phyloP scores from a whole-genome alignment of 1,284 basidiomycete genomes.

The Trichosporon sp. region DNA sequence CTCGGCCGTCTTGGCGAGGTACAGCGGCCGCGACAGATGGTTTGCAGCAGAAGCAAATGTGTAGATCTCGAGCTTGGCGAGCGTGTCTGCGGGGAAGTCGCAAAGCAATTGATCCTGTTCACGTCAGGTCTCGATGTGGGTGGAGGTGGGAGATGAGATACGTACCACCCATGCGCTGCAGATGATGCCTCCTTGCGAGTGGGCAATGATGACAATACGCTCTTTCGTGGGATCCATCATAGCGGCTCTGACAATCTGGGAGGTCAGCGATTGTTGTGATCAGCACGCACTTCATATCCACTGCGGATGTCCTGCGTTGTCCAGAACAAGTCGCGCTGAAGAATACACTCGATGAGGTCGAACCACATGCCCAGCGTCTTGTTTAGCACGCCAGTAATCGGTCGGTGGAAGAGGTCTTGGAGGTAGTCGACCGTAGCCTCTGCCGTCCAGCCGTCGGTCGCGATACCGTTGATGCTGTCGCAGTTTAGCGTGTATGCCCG shows the following conservation, averaged over 20 bases:
- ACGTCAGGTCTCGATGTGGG: background rate
- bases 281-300: conserved; percentile 18
- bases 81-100: conserved; percentile 25
- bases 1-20: background rate
- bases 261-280: background rate
- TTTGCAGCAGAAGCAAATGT: conserved; percentile 39
- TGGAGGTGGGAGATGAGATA: background rate
- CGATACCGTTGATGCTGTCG: conserved; percentile 39
- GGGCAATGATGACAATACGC: conserved; percentile 34
- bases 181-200: conserved; percentile 40
- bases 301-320: conserved; percentile 26
- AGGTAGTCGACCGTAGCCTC: conserved; percentile 25
- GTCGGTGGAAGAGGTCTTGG: conserved; percentile 25
- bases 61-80: conserved; percentile 37
- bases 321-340: conserved; percentile 33
- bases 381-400: conserved; percentile 32
- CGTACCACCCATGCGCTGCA: conserved; percentile 21
- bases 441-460: conserved; percentile 23
- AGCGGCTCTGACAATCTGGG: conserved; percentile 7
- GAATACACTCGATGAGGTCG: conserved; percentile 35
- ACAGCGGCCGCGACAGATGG: conserved; percentile 25
- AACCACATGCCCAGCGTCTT: conserved; percentile 33
- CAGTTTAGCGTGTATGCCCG: background rate
- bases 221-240: conserved; percentile 21
- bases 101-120: conserved; percentile 29